Base-by-base conservation (phyloP, 768 basidiomycete species). In the Tylopilus felleus region DNA sequence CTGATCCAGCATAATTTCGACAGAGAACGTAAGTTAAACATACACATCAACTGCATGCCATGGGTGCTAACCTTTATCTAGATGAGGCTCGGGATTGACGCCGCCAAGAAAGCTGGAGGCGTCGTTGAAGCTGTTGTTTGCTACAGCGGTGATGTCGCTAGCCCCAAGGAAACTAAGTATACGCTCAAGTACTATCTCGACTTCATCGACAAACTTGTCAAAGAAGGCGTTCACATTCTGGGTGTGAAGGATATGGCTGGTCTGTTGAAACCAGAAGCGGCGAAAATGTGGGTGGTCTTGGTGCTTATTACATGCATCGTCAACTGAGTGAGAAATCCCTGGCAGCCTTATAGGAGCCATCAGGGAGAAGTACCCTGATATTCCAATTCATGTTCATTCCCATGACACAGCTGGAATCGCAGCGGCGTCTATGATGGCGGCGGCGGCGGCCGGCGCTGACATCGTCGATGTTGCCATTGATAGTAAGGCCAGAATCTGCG, bases 241-340 rank as follows among this genome's bases (percentile, higher is more conserved):
- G 90, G 93, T 70, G 90, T 99, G 72, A 99, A 99, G 77, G 97
- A 99, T 67, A 98, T 99, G 95, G 93, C 96, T 56, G 96, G 96
- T 65, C 73, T 99, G 40, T 78, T 99, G 61, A 98, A 98, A 73
- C 97, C 97, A 21, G 81, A 93, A 67, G 88, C 97, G 42, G 97
- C 96, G 13, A 96, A 77, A 59, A 68, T 95, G 93, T 96, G 63
- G 58, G 86, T 75, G 25, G 35, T 58, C 21, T 51, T 33, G n/a
- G 4, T 29, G 25, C 22, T 49, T 27, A n/a, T 27, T 36, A 46
- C 51, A 9, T 43, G 29, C 25, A 23, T 42, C 25, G 27, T 53
- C 23, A 51, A 23, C 52, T 53, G 23, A 58, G 44, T 28, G 21
- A 45, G 44, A 56, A 48, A 56, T 44, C 2, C 31, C 54, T 57